Evolutionary conservation across 2,329 filamentous ascomycete species (phyloP).

Genomic region (Akanthomyces lecanii): DNA sequence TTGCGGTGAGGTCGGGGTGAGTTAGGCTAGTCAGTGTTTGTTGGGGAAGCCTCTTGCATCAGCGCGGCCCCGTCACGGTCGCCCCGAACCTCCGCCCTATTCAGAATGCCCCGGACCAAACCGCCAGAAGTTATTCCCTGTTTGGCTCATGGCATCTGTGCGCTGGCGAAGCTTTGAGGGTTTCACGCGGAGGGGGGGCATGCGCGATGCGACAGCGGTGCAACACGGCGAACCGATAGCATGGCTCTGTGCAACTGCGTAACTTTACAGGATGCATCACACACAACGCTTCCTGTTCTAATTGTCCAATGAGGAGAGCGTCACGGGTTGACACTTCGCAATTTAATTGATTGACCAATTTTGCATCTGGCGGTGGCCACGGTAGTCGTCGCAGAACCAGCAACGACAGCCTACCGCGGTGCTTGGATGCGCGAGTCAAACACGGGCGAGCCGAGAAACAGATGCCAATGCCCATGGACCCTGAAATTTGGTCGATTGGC

Average conservation of each 20-base stretch:
- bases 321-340: background rate
- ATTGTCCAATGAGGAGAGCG: background rate
- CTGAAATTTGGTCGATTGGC: background rate
- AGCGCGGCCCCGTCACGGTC: background rate
- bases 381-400: background rate
- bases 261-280: too few relatives aligned
- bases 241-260: background rate
- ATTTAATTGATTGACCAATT: background rate
- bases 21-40: slow-evolving; percentile 9
- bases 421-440: background rate
- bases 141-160: background rate
- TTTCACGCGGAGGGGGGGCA: background rate
- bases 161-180: background rate
- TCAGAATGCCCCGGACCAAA: background rate
- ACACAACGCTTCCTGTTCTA: background rate
- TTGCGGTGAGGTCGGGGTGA: slow-evolving; percentile 12
- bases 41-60: slow-evolving; percentile 7
- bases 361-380: background rate
- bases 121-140: background rate
- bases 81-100: background rate
- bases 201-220: background rate
- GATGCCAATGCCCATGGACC: background rate
- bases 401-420: background rate
- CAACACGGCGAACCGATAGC: background rate
- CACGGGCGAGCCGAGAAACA: background rate